A percentile compares a stretch with the other conserved stretches of the same genome.
phyloP scores from a whole-genome alignment of 2,329 filamentous ascomycete genomes.

The Pyricularia pennisetigena region DNA sequence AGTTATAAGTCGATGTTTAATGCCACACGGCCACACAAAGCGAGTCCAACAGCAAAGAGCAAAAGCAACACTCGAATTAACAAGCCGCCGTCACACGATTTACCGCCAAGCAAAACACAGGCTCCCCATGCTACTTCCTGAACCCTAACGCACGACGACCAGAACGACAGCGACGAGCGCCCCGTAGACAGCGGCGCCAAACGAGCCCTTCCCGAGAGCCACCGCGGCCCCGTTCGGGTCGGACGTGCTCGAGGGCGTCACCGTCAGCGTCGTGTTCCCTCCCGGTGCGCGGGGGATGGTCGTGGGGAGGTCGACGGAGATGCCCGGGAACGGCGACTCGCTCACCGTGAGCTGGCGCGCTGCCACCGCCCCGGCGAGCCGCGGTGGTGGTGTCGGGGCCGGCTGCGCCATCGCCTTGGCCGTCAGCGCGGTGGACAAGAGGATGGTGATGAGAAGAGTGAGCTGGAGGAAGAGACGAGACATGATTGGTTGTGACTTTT shows the following conservation, averaged over 20 bases:
- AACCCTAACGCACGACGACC: neutral
- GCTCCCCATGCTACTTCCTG: too few relatives aligned
- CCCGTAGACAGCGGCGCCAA: neutral
- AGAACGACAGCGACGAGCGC: neutral
- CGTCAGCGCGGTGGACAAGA: neutral
- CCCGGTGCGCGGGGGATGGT: neutral
- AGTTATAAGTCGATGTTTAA: too few relatives aligned
- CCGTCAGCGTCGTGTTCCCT: neutral
- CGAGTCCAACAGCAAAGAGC: too few relatives aligned
- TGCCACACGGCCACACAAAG: too few relatives aligned
- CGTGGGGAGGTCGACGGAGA: neutral
- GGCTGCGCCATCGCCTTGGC: neutral
- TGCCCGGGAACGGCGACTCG: too few relatives aligned
- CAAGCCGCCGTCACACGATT: too few relatives aligned
- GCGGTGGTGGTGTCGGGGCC: neutral
- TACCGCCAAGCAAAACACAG: too few relatives aligned
- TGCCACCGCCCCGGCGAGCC: neutral
- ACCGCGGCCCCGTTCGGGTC: neutral
- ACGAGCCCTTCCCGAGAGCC: neutral
- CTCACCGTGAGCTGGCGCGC: neutral
- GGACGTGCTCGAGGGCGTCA: neutral
- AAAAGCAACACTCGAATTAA: too few relatives aligned
- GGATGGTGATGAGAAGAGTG: neutral
- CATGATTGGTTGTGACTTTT: too few relatives aligned
- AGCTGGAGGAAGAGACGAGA: too few relatives aligned